phyloP scores from a whole-genome alignment of 805 yeast species.

The Candida taoyuanica region DNA sequence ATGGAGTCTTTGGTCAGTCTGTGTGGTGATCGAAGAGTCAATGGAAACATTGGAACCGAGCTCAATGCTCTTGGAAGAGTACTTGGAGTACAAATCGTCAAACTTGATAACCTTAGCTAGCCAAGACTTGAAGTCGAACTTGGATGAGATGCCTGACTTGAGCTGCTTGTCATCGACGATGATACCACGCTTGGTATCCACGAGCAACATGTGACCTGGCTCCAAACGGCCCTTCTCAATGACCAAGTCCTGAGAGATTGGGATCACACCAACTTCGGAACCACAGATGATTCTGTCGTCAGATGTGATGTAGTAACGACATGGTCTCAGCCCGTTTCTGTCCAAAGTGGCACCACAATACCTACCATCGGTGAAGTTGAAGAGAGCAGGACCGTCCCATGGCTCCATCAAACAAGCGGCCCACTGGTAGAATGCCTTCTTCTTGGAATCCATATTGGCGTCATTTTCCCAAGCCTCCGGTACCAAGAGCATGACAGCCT shows the following conservation, averaged over 20 bases:
- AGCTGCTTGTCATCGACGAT: conserved; percentile 91
- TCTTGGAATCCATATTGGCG: conserved; percentile 78
- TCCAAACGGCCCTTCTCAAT: conserved; percentile 89
- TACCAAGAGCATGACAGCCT: conserved; percentile 93
- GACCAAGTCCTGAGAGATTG: conserved; percentile 75
- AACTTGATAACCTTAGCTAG: conserved; percentile 79
- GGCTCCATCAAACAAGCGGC: conserved; percentile 99
- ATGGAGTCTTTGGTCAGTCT: conserved; percentile 74
- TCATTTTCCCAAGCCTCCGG: conserved; percentile 99
- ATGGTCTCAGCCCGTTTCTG: conserved; percentile 96
- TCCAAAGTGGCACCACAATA: conserved; percentile 98
- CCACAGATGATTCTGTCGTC: conserved; percentile 97
- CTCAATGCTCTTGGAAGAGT: conserved; percentile 27
- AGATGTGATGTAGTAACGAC: conserved; percentile 92
- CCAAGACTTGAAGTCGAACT: conserved; percentile 94
- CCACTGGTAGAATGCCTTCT: conserved; percentile 97
- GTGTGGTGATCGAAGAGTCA: conserved; percentile 37
- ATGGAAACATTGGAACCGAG: conserved; percentile 22
- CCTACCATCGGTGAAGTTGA: conserved; percentile 95
- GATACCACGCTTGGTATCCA: conserved; percentile 88
- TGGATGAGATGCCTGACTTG: conserved; percentile 70
- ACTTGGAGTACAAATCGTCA: conserved; percentile 66
- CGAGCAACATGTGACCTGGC: conserved; percentile 94
- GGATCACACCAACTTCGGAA: conserved; percentile 96
- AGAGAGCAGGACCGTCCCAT: conserved; percentile 98